Conservation (phyloP, 2,329 filamentous ascomycete species). For the Aspergillus sp. region DNA sequence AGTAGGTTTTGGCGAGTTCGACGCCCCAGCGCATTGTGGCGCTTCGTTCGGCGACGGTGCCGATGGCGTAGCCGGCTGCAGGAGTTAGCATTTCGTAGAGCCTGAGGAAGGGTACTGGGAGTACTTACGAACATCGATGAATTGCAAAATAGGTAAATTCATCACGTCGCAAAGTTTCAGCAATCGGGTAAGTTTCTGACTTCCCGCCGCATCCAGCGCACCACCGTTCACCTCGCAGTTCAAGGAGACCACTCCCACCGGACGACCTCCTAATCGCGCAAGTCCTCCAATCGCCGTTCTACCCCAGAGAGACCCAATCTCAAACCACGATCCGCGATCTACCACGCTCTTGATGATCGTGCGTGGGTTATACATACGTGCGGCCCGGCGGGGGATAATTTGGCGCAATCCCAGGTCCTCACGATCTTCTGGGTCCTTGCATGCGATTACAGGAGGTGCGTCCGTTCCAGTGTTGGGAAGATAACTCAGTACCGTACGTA, state of each 20-base stretch:
- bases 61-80: slow-evolving; percentile 54
- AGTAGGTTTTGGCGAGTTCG: slow-evolving; percentile 55
- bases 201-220: slow-evolving; percentile 54
- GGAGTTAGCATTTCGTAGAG: slow-evolving; percentile 3
- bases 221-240: slow-evolving; percentile 58
- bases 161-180: slow-evolving; percentile 60
- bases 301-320: slow-evolving; percentile 59
- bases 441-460: slow-evolving; percentile 45
- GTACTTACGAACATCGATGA: slow-evolving; percentile 51
- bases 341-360: slow-evolving; percentile 53
- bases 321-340: slow-evolving; percentile 54
- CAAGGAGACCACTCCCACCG: slow-evolving; percentile 53
- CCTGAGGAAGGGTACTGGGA: background rate
- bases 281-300: slow-evolving; percentile 56
- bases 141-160: slow-evolving; percentile 58
- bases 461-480: slow-evolving; percentile 53
- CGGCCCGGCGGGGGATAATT: slow-evolving; percentile 52
- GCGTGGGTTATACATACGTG: slow-evolving; percentile 55
- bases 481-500: slow-evolving; percentile 51
- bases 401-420: slow-evolving; percentile 45
- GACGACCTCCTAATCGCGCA: slow-evolving; percentile 50
- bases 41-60: slow-evolving; percentile 55
- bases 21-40: slow-evolving; percentile 61
- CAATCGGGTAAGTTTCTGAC: slow-evolving; percentile 55
- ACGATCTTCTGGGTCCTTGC: slow-evolving; percentile 46